Evolutionary conservation across 345 rosid genomes (phyloP).

Genomic region (Eucalyptus fibrosa): DNA sequence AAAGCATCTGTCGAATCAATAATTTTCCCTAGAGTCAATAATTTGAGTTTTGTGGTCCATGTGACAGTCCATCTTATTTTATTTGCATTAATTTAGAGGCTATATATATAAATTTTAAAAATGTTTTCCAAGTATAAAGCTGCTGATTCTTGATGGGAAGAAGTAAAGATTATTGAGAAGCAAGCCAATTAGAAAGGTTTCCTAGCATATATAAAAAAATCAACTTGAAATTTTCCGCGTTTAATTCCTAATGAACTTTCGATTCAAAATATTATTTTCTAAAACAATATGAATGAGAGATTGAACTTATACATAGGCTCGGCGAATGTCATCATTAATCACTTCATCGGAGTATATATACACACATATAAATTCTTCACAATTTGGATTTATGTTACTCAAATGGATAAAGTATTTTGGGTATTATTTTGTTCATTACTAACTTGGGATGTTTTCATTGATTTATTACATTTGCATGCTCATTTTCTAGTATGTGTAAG

Average conservation of each 20-base stretch:
- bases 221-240: neutral
- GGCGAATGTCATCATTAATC: neutral
- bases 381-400: neutral
- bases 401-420: neutral
- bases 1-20: neutral
- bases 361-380: neutral
- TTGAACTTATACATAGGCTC: neutral
- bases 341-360: too few relatives aligned
- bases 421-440: neutral
- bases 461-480: neutral
- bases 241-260: neutral
- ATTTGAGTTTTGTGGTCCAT: neutral
- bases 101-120: neutral
- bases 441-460: neutral
- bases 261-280: neutral
- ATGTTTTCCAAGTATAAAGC: neutral
- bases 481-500: neutral
- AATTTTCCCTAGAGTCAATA: neutral
- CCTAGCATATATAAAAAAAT: neutral
- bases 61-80: neutral
- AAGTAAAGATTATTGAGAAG: neutral
- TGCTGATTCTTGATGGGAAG: neutral
- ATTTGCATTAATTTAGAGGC: neutral
- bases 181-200: neutral
- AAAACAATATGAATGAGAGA: neutral